Percentiles rank a stretch among this genome's conserved stretches.
Evolutionary conservation across 2,329 filamentous ascomycete genomes (phyloP).

Genomic region (Ophiostoma ips): DNA sequence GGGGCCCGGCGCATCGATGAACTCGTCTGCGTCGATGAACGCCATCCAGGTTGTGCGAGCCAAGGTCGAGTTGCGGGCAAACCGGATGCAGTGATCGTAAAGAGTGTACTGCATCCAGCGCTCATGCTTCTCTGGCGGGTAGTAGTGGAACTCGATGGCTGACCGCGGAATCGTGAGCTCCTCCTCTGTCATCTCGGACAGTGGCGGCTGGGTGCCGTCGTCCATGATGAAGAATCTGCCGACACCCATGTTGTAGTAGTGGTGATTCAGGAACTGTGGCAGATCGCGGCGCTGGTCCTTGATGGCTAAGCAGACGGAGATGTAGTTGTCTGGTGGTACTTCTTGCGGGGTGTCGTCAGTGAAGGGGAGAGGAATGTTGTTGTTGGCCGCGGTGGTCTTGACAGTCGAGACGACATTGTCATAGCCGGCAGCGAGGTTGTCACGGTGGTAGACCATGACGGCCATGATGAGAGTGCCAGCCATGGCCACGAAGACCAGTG

Average conservation of each 20-base stretch:
- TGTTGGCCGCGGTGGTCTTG: conserved; percentile 4
- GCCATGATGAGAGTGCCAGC: conserved; percentile 4
- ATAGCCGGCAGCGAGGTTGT: conserved; percentile 5
- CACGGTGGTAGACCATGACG: conserved; percentile 8
- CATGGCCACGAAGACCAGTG: conserved; percentile 4
- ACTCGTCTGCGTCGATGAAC: conserved; percentile 11
- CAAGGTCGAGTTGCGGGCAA: conserved; percentile 2
- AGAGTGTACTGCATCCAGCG: conserved; percentile 11
- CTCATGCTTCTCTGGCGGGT: conserved; percentile 4
- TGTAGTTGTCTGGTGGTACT: conserved; percentile 8
- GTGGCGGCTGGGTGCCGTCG: conserved; percentile 8
- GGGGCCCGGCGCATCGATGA: conserved; percentile 6
- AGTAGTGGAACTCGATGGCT: conserved; percentile 11
- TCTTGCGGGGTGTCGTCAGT: background rate
- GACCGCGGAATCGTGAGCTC: conserved; percentile 7
- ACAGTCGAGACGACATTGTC: conserved; percentile 5
- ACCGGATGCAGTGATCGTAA: conserved; percentile 6
- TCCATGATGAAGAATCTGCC: conserved; percentile 11
- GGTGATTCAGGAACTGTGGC: conserved; percentile 10
- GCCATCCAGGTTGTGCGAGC: conserved; percentile 10
- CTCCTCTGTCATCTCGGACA: conserved; percentile 5
- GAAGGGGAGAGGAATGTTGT: conserved; percentile 3
- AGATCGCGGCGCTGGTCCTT: conserved; percentile 9
- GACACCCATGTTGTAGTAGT: conserved; percentile 12
- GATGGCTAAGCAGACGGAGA: conserved; percentile 8